Conservation (phyloP, 139 green algal genomes). For the Chlamydomonas incerta region DNA sequence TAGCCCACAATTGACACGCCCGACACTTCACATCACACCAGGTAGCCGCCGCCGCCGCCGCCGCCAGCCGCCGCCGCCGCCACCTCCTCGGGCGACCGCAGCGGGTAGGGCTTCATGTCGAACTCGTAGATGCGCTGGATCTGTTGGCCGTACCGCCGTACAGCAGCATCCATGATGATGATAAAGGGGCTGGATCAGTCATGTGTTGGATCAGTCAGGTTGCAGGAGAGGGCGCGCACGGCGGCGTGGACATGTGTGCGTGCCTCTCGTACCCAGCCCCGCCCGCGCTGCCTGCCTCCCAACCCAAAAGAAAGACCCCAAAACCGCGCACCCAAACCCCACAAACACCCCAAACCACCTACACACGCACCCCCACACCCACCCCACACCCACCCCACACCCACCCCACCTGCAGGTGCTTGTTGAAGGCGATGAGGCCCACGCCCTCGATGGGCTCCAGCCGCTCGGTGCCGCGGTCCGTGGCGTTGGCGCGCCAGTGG, state of each 20-base stretch:
- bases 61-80: too few relatives aligned
- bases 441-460: constrained; percentile 14
- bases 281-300: not conserved
- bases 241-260: too few relatives aligned
- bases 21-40: too few relatives aligned
- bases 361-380: too few relatives aligned
- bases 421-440: constrained; percentile 39
- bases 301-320: not conserved
- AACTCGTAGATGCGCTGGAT: not conserved
- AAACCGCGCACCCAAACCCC: not conserved
- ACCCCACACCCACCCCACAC: not conserved
- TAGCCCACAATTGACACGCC: too few relatives aligned
- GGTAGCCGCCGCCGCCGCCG: too few relatives aligned
- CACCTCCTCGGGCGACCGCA: not conserved
- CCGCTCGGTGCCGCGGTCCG: not conserved
- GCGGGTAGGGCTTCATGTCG: constrained; percentile 2
- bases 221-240: too few relatives aligned
- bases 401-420: constrained; percentile 25
- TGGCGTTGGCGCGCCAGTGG: constrained; percentile 36
- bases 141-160: too few relatives aligned
- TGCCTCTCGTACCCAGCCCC: too few relatives aligned
- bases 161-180: not conserved
- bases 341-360: too few relatives aligned
- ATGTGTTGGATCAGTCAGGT: too few relatives aligned
- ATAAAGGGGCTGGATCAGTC: not conserved